phyloP scores from a whole-genome alignment of 1,139 yeast species.

The Lodderomyces beijingensis region DNA sequence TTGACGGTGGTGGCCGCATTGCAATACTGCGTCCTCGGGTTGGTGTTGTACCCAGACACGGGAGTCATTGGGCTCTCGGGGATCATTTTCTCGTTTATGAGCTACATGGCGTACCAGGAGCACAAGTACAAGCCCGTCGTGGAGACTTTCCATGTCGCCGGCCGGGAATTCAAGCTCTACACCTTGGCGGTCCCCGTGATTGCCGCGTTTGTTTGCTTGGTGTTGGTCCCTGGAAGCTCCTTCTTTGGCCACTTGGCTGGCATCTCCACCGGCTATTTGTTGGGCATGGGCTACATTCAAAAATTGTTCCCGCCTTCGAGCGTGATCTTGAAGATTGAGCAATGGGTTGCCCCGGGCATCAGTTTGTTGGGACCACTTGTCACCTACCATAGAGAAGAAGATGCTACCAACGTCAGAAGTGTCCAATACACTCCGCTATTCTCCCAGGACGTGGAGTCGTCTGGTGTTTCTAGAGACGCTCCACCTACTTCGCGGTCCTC shows the following conservation, averaged over 20 bases:
- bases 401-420: slow-evolving; percentile 43
- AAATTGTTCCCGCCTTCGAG: slow-evolving; percentile 63
- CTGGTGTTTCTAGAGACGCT: not conserved
- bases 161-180: slow-evolving; percentile 43
- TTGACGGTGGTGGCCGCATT: slow-evolving; percentile 70
- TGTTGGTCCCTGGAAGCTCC: slow-evolving; percentile 53
- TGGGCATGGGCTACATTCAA: slow-evolving; percentile 56
- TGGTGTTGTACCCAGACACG: slow-evolving; percentile 48
- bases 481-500: slow-evolving; percentile 2
- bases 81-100: slow-evolving; percentile 68
- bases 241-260: slow-evolving; percentile 66
- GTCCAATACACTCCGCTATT: slow-evolving; percentile 35
- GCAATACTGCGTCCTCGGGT: slow-evolving; percentile 56
- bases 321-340: slow-evolving; percentile 64
- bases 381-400: slow-evolving; percentile 52
- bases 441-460: slow-evolving; percentile 22
- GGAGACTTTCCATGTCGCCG: slow-evolving; percentile 13
- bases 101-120: slow-evolving; percentile 61
- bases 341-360: slow-evolving; percentile 46
- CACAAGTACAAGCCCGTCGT: slow-evolving; percentile 46
- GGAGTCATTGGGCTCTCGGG: slow-evolving; percentile 69
- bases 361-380: slow-evolving; percentile 51
- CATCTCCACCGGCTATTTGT: slow-evolving; percentile 36
- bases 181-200: slow-evolving; percentile 59
- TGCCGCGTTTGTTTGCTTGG: slow-evolving; percentile 44